A percentile compares a stretch with the other conserved stretches of the same genome.
Conservation (phyloP, 345 rosid genomes). For the Heritiera fomes region DNA sequence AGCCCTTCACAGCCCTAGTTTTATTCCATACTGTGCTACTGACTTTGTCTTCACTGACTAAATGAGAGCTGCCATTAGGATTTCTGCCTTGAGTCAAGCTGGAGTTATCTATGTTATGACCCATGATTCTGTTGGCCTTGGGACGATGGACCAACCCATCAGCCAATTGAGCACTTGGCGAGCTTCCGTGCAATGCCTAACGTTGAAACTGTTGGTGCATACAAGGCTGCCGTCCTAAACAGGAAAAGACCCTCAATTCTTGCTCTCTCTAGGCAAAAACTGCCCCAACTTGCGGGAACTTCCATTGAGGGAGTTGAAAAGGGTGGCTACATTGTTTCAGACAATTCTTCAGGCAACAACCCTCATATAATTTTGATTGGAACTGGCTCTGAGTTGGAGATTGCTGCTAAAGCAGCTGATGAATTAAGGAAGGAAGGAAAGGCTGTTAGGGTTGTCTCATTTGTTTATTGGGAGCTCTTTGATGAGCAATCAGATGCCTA, state of each 20-base stretch:
- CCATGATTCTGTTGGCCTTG: conserved; percentile 98
- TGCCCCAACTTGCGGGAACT: conserved; percentile 82
- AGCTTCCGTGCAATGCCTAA: conserved; percentile 99
- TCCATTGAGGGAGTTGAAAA: conserved; percentile 86
- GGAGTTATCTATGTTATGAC: conserved; percentile 98
- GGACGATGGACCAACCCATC: conserved; percentile 99
- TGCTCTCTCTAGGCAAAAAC: conserved; percentile 93
- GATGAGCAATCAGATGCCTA: conserved; percentile 74
- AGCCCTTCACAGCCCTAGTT: conserved; percentile 84
- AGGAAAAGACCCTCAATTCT: conserved; percentile 84
- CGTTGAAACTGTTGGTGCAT: conserved; percentile 92
- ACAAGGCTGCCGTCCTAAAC: conserved; percentile 76
- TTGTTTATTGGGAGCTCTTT: conserved; percentile 90
- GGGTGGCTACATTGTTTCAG: conserved; percentile 88
- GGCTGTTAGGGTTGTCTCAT: conserved; percentile 85
- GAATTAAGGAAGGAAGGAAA: conserved; percentile 85
- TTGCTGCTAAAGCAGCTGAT: conserved; percentile 79
- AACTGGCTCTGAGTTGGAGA: conserved; percentile 95
- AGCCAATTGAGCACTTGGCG: conserved; percentile 94
- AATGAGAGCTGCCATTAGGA: conserved; percentile 98
- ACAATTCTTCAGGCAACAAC: conserved; percentile 83
- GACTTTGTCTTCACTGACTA: conserved; percentile 99
- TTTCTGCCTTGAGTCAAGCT: conserved; percentile 82
- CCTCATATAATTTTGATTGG: conserved; percentile 93
- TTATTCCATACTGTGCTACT: conserved; percentile 96